Base-by-base conservation (phyloP, 768 basidiomycete species). In the Sporobolomyces pararoseus region DNA sequence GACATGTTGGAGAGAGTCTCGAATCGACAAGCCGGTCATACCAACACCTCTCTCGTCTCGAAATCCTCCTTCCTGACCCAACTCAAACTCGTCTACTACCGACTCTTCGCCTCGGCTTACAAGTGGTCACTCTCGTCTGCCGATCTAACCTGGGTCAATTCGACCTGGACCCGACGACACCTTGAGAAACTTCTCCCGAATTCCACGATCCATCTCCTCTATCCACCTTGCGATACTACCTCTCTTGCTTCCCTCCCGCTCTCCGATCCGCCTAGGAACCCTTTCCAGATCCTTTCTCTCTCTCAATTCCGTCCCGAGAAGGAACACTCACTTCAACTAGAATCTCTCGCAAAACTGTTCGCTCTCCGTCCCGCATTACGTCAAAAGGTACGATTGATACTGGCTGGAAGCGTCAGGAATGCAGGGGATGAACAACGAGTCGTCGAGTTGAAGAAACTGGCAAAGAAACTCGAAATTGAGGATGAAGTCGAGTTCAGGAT, bases 221-320 rank as follows among this genome's bases (percentile, higher is more conserved):
- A 91, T 78, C 95, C 96, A 0, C 90, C 96, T 0, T 98, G 96
- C 77, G 90, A 95, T 75, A 93, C 90, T 0, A 82, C 82, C 19
- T 87, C 85, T 73, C 86, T 96, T 80, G 81, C 73, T 81, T 16
- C 79, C 77, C 42, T 88, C 86, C 74, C 77, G 83, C 2, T 54
- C 51, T 47, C 63, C 6, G 42, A 34, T 5, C 63, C 44, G 31
- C 81, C 82, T 61, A 9, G 44, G 17, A 35, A 49, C 25, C 42
- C 58, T 10, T 6, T 16, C 21, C 23, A 61, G 25, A 84, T 98
- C 44, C 79, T 98, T 35, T 93, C 91, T 70, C 81, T 98, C 3
- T 92, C 94, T 4, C 96, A 98, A 79, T 99, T 98, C 79, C 82
- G 95, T 39, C 96, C 96, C 3, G 96, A 99, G 81, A 99, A 99